Percentiles rank a stretch among this genome's conserved stretches.
phyloP scores from a whole-genome alignment of 768 basidiomycete species.

The Tulasnella sp. region DNA sequence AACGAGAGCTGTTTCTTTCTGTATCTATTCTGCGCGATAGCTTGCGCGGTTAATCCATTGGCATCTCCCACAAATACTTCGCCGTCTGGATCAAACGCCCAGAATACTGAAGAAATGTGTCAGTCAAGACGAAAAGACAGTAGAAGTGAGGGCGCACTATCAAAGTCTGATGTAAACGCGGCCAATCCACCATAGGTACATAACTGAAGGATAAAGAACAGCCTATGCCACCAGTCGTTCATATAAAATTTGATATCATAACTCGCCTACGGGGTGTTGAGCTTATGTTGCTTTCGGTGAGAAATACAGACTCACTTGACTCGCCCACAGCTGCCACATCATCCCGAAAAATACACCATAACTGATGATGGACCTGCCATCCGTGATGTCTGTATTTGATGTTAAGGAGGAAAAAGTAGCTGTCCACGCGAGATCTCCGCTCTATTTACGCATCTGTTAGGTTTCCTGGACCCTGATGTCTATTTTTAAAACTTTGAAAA shows the following conservation, averaged over 20 bases:
- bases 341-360: slow-evolving; percentile 1
- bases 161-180: too few relatives aligned
- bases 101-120: too few relatives aligned
- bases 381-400: neutral
- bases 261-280: neutral
- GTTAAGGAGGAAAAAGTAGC: slow-evolving; percentile 1
- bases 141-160: too few relatives aligned
- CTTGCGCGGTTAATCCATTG: neutral
- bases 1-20: neutral
- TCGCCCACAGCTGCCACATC: slow-evolving; percentile 1
- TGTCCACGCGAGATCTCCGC: neutral
- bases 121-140: too few relatives aligned
- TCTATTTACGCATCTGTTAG: neutral
- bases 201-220: neutral
- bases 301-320: neutral
- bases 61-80: neutral
- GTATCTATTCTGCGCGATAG: neutral
- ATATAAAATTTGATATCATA: slow-evolving; percentile 2
- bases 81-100: too few relatives aligned
- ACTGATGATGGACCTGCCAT: neutral
- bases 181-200: neutral
- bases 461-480: neutral
- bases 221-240: slow-evolving; percentile 3
- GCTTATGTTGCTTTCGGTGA: neutral
- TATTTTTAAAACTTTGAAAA: neutral